A percentile compares a stretch with the other conserved stretches of the same genome.
These are phyloP conservation scores for Arabis alpina DNA, from an alignment of 345 rosid species.

Conservation along the genomic window DNA sequence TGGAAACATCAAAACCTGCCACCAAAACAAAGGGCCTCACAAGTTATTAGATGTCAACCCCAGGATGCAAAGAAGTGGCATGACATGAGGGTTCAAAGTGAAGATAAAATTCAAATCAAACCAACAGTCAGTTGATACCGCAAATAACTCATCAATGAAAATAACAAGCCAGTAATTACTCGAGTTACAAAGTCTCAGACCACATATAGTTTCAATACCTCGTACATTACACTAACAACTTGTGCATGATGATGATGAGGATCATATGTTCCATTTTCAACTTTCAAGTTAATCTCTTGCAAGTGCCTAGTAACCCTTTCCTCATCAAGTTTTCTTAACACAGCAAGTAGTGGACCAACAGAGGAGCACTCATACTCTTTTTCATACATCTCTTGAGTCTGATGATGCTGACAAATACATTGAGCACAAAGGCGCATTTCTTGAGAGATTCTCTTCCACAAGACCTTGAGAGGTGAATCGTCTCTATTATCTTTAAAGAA, in stretches of 20 bases:
- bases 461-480: constrained; percentile 76
- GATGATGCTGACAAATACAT: constrained; percentile 93
- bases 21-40: constrained; percentile 29
- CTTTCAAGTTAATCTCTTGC: constrained; percentile 63
- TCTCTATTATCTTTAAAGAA: constrained; percentile 69
- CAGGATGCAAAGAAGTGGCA: too few species aligned
- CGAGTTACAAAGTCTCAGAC: not conserved
- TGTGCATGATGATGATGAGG: constrained; percentile 68
- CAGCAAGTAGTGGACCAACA: constrained; percentile 83
- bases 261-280: constrained; percentile 61
- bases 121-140: too few species aligned
- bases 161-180: too few species aligned
- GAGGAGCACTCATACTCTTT: constrained; percentile 71
- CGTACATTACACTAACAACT: constrained; percentile 91
- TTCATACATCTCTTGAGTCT: constrained; percentile 75
- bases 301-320: constrained; percentile 78
- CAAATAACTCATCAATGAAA: too few species aligned
- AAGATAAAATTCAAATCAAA: too few species aligned
- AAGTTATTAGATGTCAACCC: too few species aligned
- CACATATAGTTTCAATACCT: constrained; percentile 50
- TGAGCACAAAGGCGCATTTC: constrained; percentile 80
- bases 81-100: too few species aligned
- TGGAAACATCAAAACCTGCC: constrained; percentile 97
- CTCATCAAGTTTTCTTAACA: constrained; percentile 72
- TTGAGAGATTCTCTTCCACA: constrained; percentile 78